phyloP scores from a whole-genome alignment of 345 rosid species.

The Euclidium syriacum region DNA sequence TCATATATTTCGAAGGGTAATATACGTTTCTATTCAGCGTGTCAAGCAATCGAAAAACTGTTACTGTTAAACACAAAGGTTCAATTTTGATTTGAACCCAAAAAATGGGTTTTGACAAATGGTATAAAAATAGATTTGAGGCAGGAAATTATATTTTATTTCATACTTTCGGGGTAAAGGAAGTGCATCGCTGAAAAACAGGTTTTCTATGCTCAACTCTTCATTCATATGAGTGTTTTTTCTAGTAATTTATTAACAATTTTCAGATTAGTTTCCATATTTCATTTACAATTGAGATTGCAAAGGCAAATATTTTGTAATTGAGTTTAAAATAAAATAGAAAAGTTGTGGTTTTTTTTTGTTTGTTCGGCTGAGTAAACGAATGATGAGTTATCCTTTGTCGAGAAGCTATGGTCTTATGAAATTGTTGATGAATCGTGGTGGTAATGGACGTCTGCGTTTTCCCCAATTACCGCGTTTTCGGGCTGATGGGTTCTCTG shows the following conservation, averaged over 20 bases:
- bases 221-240: background rate
- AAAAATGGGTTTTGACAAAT: background rate
- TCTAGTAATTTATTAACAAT: background rate
- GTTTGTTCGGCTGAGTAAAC: background rate
- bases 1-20: too few species aligned
- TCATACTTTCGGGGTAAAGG: background rate
- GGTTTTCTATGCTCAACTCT: background rate
- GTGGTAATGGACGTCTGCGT: background rate
- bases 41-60: background rate
- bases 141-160: background rate
- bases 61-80: background rate
- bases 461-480: conserved; percentile 3
- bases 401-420: conserved; percentile 16
- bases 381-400: conserved; percentile 15
- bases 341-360: background rate
- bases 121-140: background rate
- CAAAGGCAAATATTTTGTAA: background rate
- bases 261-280: background rate
- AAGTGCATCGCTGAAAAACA: background rate
- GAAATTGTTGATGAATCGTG: conserved; percentile 12
- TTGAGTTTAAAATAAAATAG: conserved; percentile 12
- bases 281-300: background rate
- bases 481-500: conserved; percentile 27
- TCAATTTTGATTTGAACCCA: background rate
- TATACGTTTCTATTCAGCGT: background rate